Conservation (phyloP, 371 early-diverging fungal species). For the Thermomucor indicae-seudaticae region DNA sequence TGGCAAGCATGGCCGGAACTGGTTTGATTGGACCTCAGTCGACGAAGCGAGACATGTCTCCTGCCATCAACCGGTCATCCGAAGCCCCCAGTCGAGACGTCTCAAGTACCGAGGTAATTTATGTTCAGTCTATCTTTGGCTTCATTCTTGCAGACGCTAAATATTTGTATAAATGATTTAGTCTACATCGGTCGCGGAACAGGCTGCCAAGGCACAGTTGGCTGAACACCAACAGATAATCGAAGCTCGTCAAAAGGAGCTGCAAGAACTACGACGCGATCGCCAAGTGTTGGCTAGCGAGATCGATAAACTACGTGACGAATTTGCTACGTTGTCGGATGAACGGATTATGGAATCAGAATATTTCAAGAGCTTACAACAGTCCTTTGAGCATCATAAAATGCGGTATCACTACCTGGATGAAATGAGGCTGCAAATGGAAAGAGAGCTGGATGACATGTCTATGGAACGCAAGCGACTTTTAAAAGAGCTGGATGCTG, state of each 20-base stretch:
- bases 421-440: slow-evolving; percentile 18
- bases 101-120: too few relatives aligned
- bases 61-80: too few relatives aligned
- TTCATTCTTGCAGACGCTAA: neutral
- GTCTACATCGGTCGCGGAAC: slow-evolving; percentile 13
- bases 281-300: slow-evolving; percentile 55
- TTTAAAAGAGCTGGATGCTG: slow-evolving; percentile 21
- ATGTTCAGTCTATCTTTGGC: too few relatives aligned
- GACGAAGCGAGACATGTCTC: neutral
- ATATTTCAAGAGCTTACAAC: slow-evolving; percentile 53
- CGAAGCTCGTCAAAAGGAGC: slow-evolving; percentile 59
- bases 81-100: too few relatives aligned
- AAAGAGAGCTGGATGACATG: slow-evolving; percentile 15
- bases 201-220: slow-evolving; percentile 22
- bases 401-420: slow-evolving; percentile 28
- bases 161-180: neutral
- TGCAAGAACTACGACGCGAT: slow-evolving; percentile 69
- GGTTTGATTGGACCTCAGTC: slow-evolving; percentile 11
- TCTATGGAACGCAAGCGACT: slow-evolving; percentile 15
- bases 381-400: slow-evolving; percentile 41
- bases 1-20: slow-evolving; percentile 19
- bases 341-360: slow-evolving; percentile 47
- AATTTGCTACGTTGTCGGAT: slow-evolving; percentile 39
- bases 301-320: slow-evolving; percentile 47
- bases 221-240: slow-evolving; percentile 45